These are phyloP conservation scores for Protomyces inundatus DNA, from an alignment of 1,139 yeast species.

Conservation along the genomic window DNA sequence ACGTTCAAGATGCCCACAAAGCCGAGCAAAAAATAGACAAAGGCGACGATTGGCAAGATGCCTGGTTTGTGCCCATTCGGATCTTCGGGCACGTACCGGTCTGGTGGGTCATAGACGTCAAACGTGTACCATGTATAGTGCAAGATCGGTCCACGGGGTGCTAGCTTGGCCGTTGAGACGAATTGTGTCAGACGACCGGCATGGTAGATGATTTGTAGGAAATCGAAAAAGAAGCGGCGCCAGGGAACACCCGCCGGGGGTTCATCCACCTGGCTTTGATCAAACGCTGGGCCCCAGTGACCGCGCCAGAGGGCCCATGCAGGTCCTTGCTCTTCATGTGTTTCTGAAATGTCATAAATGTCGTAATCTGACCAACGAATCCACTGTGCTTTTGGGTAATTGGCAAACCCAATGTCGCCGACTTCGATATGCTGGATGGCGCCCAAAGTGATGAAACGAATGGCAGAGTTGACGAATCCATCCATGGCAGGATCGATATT, in stretches of 20 bases:
- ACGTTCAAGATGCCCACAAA: conserved; percentile 20
- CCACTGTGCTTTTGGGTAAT: conserved; percentile 9
- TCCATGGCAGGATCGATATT: conserved; percentile 23
- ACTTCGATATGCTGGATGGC: conserved; percentile 24
- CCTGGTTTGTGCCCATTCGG: conserved; percentile 24
- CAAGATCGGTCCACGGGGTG: conserved; percentile 16
- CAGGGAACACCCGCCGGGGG: conserved; percentile 15
- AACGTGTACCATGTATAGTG: conserved; percentile 22
- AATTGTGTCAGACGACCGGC: conserved; percentile 21
- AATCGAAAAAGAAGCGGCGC: conserved; percentile 23
- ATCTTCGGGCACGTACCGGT: conserved; percentile 17
- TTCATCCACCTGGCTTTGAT: conserved; percentile 19
- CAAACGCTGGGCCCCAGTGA: conserved; percentile 24
- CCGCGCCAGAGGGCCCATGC: conserved; percentile 15
- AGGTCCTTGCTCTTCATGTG: background rate
- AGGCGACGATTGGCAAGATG: conserved; percentile 12
- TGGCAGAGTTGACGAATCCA: conserved; percentile 24
- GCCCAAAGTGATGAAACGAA: conserved; percentile 22
- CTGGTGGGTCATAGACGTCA: conserved; percentile 17
- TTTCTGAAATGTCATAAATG: conserved; percentile 16
- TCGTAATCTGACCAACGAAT: conserved; percentile 8
- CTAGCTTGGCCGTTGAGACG: conserved; percentile 13
- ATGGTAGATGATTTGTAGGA: conserved; percentile 22
- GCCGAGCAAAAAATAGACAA: conserved; percentile 17
- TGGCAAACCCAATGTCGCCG: conserved; percentile 22